These are phyloP conservation scores for Pseudoscleropodium purum DNA, from an alignment of 225 moss, liverwort and hornwort genomes.

Conservation along the genomic window DNA sequence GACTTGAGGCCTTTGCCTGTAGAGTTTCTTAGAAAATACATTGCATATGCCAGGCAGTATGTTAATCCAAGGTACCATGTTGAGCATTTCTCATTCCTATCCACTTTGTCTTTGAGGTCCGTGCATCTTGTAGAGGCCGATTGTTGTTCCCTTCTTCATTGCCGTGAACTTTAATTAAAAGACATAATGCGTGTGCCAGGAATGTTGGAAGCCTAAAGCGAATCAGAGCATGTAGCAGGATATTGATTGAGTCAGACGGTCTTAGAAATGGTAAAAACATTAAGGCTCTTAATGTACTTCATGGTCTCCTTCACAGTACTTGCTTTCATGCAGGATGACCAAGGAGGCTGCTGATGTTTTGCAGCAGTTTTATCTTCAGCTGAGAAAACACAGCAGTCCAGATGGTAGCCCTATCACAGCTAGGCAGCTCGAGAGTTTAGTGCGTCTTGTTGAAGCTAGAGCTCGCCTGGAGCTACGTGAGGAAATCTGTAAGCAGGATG, in stretches of 20 bases:
- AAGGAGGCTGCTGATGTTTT: conserved; percentile 79
- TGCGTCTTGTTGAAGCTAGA: conserved; percentile 92
- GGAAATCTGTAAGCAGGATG: conserved; percentile 87
- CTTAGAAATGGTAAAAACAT: neutral
- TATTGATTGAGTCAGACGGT: neutral
- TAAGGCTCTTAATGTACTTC: neutral
- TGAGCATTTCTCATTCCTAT: neutral
- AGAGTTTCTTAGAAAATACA: conserved; percentile 82
- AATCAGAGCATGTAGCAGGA: neutral
- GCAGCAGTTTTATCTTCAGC: conserved; percentile 82
- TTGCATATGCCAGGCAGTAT: conserved; percentile 82
- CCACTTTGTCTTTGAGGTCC: neutral
- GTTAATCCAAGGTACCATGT: conserved; percentile 72
- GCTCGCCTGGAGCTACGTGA: conserved; percentile 93
- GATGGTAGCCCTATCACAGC: conserved; percentile 98
- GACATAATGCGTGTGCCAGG: neutral
- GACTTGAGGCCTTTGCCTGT: conserved; percentile 70
- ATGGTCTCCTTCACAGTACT: neutral
- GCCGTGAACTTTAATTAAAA: neutral
- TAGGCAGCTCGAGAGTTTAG: conserved; percentile 92
- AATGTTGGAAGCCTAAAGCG: neutral
- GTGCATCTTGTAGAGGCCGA: neutral
- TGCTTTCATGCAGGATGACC: conserved; percentile 59
- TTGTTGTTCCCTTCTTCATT: neutral
- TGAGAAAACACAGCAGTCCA: conserved; percentile 67